Base-by-base conservation (phyloP, 768 basidiomycete genomes). In the Russula sp. region DNA sequence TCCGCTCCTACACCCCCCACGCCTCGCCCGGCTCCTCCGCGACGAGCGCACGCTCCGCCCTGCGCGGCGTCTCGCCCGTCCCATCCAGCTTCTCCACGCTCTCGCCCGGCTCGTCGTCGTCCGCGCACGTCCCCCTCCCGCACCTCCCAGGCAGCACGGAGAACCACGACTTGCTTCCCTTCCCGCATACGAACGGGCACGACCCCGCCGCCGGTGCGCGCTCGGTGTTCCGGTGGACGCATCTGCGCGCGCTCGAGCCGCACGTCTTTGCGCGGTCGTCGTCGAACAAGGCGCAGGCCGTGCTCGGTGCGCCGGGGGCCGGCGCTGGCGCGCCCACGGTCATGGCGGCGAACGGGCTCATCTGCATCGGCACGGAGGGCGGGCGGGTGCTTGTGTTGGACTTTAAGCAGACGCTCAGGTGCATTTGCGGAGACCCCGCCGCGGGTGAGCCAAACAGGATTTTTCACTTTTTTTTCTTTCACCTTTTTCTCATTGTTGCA, bases 331-430 rank as follows among this genome's bases (percentile, higher is more conserved):
- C 75, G 0, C 94, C 96, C 6, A 94, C 88, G 0, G 89, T 89
- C 9, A 72, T 98, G 60, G 84, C 88, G 10, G 89, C 90, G 13
- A 91, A 91, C 69, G 96, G 95, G 0, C 75, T 95, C 60, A 84
- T 99, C 39, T 97, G 94, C 67, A 77, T 98, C 7, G 97, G 97
- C 16, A 94, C 91, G 7, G 85, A 87, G 51, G 78, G 78, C 35
- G 97, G 95, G 13, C 84, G 81, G 69, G 79, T 90, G 48, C 79
- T 85, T 53, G 88, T 98, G 2, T 95, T 92, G 72, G 92, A 94
- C 73, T 98, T 97, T 72, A 87, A 87, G 70, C 96, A 98, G 73
- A 85, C 85, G 6, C 70, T 96, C 65, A 84, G 84, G 67, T 85
- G 86, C 67, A 77, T 95, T 9, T 93, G 94, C 67, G 92, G 92